Evolutionary conservation across 371 early-diverging fungal genomes (phyloP), one percentile per base, ranked within the genome.

Genomic region (Apophysomyces elegans): DNA sequence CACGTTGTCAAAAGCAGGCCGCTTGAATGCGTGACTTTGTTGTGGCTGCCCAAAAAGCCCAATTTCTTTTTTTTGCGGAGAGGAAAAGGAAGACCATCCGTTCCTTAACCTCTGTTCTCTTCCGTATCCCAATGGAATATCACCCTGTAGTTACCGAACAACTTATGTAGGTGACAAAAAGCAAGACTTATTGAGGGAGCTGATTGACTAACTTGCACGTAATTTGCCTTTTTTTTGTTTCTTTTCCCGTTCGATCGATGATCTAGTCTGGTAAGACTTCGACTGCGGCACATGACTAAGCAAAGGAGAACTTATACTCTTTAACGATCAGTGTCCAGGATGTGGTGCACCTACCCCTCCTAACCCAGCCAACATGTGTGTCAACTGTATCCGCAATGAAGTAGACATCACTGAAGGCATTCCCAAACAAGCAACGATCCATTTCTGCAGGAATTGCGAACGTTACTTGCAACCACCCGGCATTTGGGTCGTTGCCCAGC

Each of bases 361-460:
- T 59, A 98, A 98, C 78, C 92, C 95, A 14, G 93, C 97, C 61
- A 99, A 98, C 83, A 95, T 98, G 96, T 99, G 99, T 82, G 90
- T 96, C 67, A 93, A 96, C 86, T 99, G 99, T 85, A 95, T 98
- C 67, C 93, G 96, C 62, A 91, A 90, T 67, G 91, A 93, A 65
- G 96, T 97, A 39, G 98, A 99, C 75, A 95, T 99, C 70, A 96
- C 98, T 4, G 98, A 97, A 73, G 97, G 96, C 36, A 98, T 99
- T 63, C 99, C 99, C 57, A 98, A 96, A 83, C 94, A 95, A 66
- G 91, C 91, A 41, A 94, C 92, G 14, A 76, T 99, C 37, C 95
- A 99, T 71, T 96, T 90, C 76, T 99, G 99, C 86, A 90, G 92
- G 46, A 93, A 94, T 72, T 99, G 99, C 73, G 97, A 96, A 79